Conservation (phyloP, 768 basidiomycete genomes). For the Naganishia kalamii region DNA sequence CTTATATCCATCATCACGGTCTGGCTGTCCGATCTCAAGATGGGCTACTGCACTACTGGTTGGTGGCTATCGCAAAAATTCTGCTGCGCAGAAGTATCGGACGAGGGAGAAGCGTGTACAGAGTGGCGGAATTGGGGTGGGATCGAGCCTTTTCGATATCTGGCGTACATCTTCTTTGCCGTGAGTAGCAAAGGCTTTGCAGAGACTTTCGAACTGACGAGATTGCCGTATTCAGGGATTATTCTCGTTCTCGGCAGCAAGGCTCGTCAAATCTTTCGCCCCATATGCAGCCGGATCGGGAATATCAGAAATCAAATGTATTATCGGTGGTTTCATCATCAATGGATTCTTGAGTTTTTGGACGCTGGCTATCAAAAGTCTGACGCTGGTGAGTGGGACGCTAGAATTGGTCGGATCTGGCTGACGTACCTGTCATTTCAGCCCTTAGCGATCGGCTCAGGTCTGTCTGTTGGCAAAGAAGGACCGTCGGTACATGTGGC, state of each 20-base stretch:
- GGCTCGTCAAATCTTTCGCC: slow-evolving; percentile 78
- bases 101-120: slow-evolving; percentile 70
- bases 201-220: background rate
- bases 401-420: background rate
- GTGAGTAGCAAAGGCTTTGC: slow-evolving; percentile 52
- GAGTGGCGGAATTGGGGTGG: slow-evolving; percentile 88
- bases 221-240: slow-evolving; percentile 52
- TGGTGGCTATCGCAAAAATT: slow-evolving; percentile 99
- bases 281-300: slow-evolving; percentile 96
- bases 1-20: slow-evolving; percentile 89
- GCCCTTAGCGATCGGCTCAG: slow-evolving; percentile 96
- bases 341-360: slow-evolving; percentile 84
- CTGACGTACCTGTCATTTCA: slow-evolving; percentile 40
- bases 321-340: slow-evolving; percentile 94
- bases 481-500: slow-evolving; percentile 97
- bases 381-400: slow-evolving; percentile 68
- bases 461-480: slow-evolving; percentile 94
- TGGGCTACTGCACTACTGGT: slow-evolving; percentile 89
- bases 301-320: slow-evolving; percentile 98
- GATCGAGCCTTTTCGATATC: slow-evolving; percentile 60
- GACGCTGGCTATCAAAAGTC: slow-evolving; percentile 87
- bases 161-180: slow-evolving; percentile 80
- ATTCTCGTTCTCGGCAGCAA: slow-evolving; percentile 81
- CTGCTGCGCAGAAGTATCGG: slow-evolving; percentile 89
- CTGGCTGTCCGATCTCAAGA: slow-evolving; percentile 96